Percentiles rank a stretch among this genome's conserved stretches.
phyloP scores from a whole-genome alignment of 1,284 basidiomycete species.

The Papiliotrema fonsecae region DNA sequence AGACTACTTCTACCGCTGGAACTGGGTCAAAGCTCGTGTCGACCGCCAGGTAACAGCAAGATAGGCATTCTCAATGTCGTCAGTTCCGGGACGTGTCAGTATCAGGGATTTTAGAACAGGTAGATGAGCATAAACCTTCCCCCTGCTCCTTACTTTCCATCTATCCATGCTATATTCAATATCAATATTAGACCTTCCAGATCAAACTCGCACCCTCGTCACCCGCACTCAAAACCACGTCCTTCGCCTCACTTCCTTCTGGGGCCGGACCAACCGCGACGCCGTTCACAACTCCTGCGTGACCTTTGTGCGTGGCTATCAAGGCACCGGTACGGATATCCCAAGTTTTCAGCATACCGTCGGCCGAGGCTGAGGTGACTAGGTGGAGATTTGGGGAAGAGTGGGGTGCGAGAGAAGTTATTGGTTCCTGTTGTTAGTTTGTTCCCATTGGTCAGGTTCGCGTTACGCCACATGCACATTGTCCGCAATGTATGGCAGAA shows the following conservation, averaged over 20 bases:
- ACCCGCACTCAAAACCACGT: slow-evolving; percentile 71
- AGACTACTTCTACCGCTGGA: no score
- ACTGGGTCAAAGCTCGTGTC: no score
- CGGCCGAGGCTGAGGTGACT: slow-evolving; percentile 77
- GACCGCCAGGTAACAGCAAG: no score
- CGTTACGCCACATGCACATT: no score
- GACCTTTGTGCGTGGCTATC: slow-evolving; percentile 75
- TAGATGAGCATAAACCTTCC: no score
- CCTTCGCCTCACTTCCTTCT: slow-evolving; percentile 38
- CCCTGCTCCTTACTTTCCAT: no score
- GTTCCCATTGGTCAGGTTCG: no score
- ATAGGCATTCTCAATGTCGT: no score
- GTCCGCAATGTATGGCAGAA: no score
- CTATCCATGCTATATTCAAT: not conserved
- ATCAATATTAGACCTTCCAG: slow-evolving; percentile 50
- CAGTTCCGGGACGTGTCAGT: no score
- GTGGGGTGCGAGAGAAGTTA: slow-evolving; percentile 73
- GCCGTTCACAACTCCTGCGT: slow-evolving; percentile 72
- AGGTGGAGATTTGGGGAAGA: slow-evolving; percentile 64
- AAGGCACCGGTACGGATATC: slow-evolving; percentile 80
- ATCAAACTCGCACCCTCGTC: slow-evolving; percentile 81
- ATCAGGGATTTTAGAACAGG: no score
- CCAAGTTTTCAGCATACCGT: slow-evolving; percentile 84
- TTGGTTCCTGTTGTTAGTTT: slow-evolving; percentile 61
- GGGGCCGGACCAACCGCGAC: slow-evolving; percentile 59